phyloP scores from a whole-genome alignment of 805 yeast species.

The Candida tibetensis region DNA sequence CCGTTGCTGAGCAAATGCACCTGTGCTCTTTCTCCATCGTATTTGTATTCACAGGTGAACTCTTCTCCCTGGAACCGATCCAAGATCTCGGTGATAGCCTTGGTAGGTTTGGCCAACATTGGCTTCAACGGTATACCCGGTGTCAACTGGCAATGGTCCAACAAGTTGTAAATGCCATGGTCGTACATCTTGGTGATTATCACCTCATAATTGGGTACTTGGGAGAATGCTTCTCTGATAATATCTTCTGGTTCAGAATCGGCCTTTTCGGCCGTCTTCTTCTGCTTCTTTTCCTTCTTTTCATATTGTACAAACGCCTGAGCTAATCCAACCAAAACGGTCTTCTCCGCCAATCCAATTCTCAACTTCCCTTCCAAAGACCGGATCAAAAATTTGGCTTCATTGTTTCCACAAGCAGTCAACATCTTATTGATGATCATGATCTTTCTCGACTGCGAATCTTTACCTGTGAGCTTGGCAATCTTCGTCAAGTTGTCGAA shows the following conservation, averaged over 20 bases:
- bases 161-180: conserved; percentile 64
- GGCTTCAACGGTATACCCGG: conserved; percentile 97
- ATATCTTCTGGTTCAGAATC: conserved; percentile 69
- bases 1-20: conserved; percentile 73
- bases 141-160: conserved; percentile 66
- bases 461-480: conserved; percentile 74
- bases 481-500: conserved; percentile 72
- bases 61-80: conserved; percentile 81
- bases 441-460: conserved; percentile 77
- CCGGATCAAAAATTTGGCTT: conserved; percentile 87
- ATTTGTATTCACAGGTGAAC: conserved; percentile 95
- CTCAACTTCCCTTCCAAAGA: conserved; percentile 90
- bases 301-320: conserved; percentile 77
- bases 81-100: conserved; percentile 85
- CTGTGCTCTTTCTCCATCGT: conserved; percentile 98
- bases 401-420: conserved; percentile 70
- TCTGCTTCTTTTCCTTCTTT: conserved; percentile 18
- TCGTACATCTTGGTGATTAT: conserved; percentile 64
- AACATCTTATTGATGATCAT: conserved; percentile 77
- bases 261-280: conserved; percentile 37
- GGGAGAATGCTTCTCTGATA: conserved; percentile 82
- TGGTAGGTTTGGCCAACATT: conserved; percentile 97
- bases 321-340: conserved; percentile 79
- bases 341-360: conserved; percentile 91
- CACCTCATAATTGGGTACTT: conserved; percentile 84